phyloP scores from a whole-genome alignment of 345 rosid genomes.

The Ricinus communis region DNA sequence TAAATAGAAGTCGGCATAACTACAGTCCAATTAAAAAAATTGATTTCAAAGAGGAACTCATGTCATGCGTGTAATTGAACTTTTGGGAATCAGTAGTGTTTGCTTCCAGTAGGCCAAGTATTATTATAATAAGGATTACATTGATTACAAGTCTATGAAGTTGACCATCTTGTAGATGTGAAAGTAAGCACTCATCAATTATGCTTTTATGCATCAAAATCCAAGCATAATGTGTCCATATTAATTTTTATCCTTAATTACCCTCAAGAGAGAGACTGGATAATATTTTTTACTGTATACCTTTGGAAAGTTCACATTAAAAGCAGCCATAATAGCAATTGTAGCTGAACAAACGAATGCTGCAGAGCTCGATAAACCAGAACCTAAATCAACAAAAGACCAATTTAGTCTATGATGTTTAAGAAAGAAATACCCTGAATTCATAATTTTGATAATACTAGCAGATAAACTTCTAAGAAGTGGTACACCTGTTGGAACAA shows the following conservation, averaged over 20 bases:
- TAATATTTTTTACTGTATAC: slow-evolving; percentile 29
- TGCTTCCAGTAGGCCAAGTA: no score
- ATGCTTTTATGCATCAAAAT: no score
- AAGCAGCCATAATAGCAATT: slow-evolving; percentile 89
- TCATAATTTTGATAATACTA: not conserved
- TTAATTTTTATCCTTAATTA: not conserved
- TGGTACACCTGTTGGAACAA: slow-evolving; percentile 78
- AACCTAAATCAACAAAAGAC: slow-evolving; percentile 47
- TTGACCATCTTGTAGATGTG: no score
- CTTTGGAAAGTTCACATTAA: slow-evolving; percentile 67
- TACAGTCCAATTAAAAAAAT: no score
- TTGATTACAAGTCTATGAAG: no score
- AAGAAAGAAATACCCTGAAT: slow-evolving; percentile 7
- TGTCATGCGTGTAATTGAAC: no score
- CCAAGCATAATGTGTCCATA: no score
- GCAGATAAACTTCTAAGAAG: not conserved
- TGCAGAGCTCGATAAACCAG: slow-evolving; percentile 93
- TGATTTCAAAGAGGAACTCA: no score
- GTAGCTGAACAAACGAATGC: slow-evolving; percentile 96
- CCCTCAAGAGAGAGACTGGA: not conserved
- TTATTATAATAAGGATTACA: no score
- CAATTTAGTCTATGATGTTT: not conserved
- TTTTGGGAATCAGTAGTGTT: no score
- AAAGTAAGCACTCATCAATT: no score
- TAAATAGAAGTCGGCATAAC: no score